Base-by-base conservation (phyloP, 345 rosid species). In the Noccaea caerulescens region DNA sequence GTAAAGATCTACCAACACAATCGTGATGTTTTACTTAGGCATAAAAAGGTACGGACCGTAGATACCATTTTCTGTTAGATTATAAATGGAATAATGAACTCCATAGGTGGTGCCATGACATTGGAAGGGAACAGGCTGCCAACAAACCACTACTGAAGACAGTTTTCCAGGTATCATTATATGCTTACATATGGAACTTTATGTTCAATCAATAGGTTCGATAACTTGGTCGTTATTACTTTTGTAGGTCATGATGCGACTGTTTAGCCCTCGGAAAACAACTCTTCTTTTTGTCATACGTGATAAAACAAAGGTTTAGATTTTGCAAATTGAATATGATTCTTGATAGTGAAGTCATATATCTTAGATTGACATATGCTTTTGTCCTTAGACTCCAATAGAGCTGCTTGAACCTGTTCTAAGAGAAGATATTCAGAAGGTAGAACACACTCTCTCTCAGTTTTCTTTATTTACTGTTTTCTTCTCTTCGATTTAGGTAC, bases 111-210 rank as follows among this genome's bases (percentile, higher is more conserved):
- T 90, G 93, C 82, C 91, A 88, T 72, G 97, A 90, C 75, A 90
- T 93, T 32, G 98, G 98, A 70, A 83, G 97, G 49, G 98, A 88
- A 81, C 93, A 88, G 54, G 98, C 97, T 73, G 84, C 98, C 68
- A 90, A 90, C 75, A 90, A 84, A 78, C 98, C 97, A 23, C 89
- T 93, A 75, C 71, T 93, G 58, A 93, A 87, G 82, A 93, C 96
- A 11, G 96, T 90, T 70, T 88, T 93, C 69, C 93, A 90, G 96
- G 98, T 90, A 69, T 53, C 9, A 8, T 60, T 39, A 5, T 47
- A 30, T 41, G 33, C 62, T 37, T 73, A 10, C 44, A 14, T 44
- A 6, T 58, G 67, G 68, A 39, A 57, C 20, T 12, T 41, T 46
- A 51, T 65, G 10, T 34, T 54, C 51, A 52, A 38, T 63, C 63